Conservation (phyloP, 768 basidiomycete genomes). For the Xanthoconium purpureum region DNA sequence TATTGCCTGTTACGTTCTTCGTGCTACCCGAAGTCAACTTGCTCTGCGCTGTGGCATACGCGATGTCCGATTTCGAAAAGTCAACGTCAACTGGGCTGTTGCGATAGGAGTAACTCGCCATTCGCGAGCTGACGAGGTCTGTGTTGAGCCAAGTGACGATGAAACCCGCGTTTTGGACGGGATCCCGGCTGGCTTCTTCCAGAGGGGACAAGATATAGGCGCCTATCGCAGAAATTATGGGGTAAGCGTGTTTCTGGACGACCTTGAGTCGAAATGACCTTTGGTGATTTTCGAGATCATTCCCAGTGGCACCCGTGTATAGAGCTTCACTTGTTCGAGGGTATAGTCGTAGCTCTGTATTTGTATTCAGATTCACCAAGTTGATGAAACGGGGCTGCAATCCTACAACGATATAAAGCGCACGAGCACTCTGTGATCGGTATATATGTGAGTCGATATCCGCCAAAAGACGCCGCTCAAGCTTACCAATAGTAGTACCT, state of each 20-base stretch:
- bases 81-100: slow-evolving; percentile 50
- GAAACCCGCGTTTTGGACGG: slow-evolving; percentile 86
- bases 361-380: slow-evolving; percentile 4
- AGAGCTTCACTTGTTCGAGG: slow-evolving; percentile 87
- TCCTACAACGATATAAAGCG: slow-evolving; percentile 77
- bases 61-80: neutral
- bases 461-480: neutral
- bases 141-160: slow-evolving; percentile 72
- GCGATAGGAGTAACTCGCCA: slow-evolving; percentile 81
- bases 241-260: neutral
- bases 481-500: slow-evolving; percentile 82
- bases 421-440: slow-evolving; percentile 36
- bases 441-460: neutral
- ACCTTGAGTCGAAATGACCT: slow-evolving; percentile 44
- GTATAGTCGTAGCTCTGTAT: slow-evolving; percentile 87
- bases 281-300: slow-evolving; percentile 75
- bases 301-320: slow-evolving; percentile 83
- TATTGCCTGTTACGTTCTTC: slow-evolving; percentile 5
- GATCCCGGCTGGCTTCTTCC: slow-evolving; percentile 88
- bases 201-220: slow-evolving; percentile 93
- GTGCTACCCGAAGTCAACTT: neutral
- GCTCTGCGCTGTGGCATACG: neutral
- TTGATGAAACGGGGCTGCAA: slow-evolving; percentile 1
- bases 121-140: slow-evolving; percentile 64
- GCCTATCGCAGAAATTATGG: slow-evolving; percentile 44